Evolutionary conservation across 441 rosid species (phyloP), one percentile per base, ranked within the genome.

Genomic region (Adansonia rubrostipa): DNA sequence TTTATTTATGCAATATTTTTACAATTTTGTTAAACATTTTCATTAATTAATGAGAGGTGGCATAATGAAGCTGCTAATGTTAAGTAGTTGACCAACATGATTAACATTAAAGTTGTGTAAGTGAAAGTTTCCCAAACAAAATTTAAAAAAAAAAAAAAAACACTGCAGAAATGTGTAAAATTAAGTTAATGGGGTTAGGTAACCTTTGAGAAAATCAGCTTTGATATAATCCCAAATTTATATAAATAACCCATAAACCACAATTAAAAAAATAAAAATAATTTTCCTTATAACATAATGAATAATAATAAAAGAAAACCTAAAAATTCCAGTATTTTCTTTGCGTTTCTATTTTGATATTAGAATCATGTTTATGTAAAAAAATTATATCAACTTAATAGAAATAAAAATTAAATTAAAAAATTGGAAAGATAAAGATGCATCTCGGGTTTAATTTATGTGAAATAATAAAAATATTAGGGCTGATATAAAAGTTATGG

Each of bases 151-250:
- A 54, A 15, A 56, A 50, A 3, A n/a, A 56, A 24, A 24, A 24
- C 28, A 24, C 1, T 24, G 28, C 28, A 24, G 28, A 24, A 24
- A 24, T 0, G 28, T 24, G 28, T 24, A 24, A 24, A 24, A 24
- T 56, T 56, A 73, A 11, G 53, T 40, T 40, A 73, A 24, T 73
- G 65, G 76, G 53, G 58, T 56, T 36, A 54, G 76, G 76, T 73
- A 40, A 56, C 65, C 65, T 28, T 9, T 54, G 19, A 7, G 75
- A 53, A 71, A 53, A 71, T 71, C 20, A 51, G 11, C 19, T 67
- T 71, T 71, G 33, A 70, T 22, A 8, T 47, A 5, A 24, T 24
- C 20, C 9, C 40, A 33, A 69, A 51, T 14, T 14, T 14, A 51
- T 14, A 53, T 53, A 53, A 14, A 53, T 53, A 45, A 50, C 57